Conservation (phyloP, 352 stramenopile genomes). For the Phytopythium vexans region DNA sequence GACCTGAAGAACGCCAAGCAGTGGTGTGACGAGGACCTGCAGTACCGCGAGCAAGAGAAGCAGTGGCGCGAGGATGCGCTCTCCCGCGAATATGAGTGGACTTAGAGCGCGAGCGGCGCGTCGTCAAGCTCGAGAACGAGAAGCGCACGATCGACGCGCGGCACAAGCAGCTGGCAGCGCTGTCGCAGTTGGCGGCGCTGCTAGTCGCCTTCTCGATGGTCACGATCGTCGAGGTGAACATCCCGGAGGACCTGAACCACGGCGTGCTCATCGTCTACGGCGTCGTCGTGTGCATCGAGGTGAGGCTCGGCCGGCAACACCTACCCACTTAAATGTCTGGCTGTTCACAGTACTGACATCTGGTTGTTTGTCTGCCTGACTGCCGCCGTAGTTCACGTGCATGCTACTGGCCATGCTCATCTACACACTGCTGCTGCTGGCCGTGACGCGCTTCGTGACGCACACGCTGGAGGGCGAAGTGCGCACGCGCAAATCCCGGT, state of each 20-base stretch:
- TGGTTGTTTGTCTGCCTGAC: background rate
- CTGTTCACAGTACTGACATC: background rate
- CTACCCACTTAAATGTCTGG: too few species aligned
- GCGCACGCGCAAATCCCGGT: too few species aligned
- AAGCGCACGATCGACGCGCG: constrained; percentile 75
- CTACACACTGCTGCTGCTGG: constrained; percentile 67
- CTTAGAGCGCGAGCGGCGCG: constrained; percentile 60
- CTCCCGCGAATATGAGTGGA: constrained; percentile 65
- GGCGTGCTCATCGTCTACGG: constrained; percentile 63
- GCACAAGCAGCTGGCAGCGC: constrained; percentile 53
- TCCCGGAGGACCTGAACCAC: constrained; percentile 38
- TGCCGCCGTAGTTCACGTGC: constrained; percentile 46
- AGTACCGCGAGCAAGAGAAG: constrained; percentile 72
- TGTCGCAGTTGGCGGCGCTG: constrained; percentile 66
- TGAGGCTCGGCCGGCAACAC: too few species aligned
- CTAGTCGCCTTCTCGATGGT: constrained; percentile 71
- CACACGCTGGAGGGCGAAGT: constrained; percentile 78
- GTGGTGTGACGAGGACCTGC: constrained; percentile 77
- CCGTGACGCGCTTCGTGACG: constrained; percentile 72
- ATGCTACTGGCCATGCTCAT: constrained; percentile 74
- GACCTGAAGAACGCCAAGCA: constrained; percentile 84
- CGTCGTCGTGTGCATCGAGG: constrained; percentile 44
- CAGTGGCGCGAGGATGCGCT: constrained; percentile 80
- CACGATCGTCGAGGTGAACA: constrained; percentile 68
- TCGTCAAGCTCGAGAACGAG: constrained; percentile 76